phyloP scores from a whole-genome alignment of 2,329 filamentous ascomycete species.

The Colletotrichum liriopes region DNA sequence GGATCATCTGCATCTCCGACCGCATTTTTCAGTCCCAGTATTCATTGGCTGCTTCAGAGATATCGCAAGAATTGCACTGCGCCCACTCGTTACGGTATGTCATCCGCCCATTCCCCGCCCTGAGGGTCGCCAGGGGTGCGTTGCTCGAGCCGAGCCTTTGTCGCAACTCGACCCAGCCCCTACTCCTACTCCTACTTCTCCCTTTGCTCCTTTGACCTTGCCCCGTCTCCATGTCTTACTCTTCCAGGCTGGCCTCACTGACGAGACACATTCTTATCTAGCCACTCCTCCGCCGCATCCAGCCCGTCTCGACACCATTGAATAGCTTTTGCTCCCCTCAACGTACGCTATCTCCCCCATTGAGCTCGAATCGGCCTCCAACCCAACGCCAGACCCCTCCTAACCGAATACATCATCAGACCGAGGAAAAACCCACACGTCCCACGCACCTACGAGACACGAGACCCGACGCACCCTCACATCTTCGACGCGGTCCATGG shows the following conservation, averaged over 20 bases:
- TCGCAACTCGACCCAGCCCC: conserved; percentile 37
- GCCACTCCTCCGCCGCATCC: conserved; percentile 40
- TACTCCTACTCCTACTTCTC: conserved; percentile 14
- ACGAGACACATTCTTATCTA: conserved; percentile 22
- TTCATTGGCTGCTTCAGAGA: conserved; percentile 56
- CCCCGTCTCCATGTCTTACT: conserved; percentile 10
- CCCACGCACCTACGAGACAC: conserved; percentile 16
- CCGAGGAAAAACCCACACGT: conserved; percentile 20
- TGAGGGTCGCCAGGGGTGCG: conserved; percentile 28
- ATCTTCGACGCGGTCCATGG: conserved; percentile 37
- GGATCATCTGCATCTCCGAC: conserved; percentile 51
- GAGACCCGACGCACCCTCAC: conserved; percentile 7
- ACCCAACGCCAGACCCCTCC: conserved; percentile 19
- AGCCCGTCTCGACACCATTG: conserved; percentile 30
- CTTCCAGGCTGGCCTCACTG: conserved; percentile 19
- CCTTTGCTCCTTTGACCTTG: conserved; percentile 18
- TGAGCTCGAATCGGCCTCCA: conserved; percentile 18
- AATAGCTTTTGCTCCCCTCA: conserved; percentile 17
- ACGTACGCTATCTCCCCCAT: conserved; percentile 24
- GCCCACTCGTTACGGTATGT: conserved; percentile 55
- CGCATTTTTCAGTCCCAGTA: conserved; percentile 58
- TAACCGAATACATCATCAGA: conserved; percentile 32
- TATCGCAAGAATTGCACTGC: conserved; percentile 49
- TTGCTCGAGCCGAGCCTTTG: conserved; percentile 34
- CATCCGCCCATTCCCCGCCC: conserved; percentile 42